Conservation (phyloP, 2,329 filamentous ascomycete genomes). For the Aspergillus quadricinctus region DNA sequence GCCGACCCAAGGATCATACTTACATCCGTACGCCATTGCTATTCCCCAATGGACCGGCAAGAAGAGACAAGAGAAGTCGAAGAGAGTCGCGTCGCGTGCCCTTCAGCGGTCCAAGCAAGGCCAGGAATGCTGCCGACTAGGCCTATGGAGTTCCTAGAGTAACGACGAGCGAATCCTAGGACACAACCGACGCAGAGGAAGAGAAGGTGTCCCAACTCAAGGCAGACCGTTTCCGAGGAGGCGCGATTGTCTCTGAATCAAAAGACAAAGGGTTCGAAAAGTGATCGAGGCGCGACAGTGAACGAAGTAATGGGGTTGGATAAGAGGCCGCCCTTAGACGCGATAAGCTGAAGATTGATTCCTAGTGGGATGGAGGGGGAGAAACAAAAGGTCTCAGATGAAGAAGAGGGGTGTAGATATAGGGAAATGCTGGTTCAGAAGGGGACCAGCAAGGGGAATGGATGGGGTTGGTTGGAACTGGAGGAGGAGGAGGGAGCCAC, state of each 20-base stretch:
- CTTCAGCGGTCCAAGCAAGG: slow-evolving; percentile 32
- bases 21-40: slow-evolving; percentile 37
- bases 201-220: slow-evolving; percentile 4
- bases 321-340: slow-evolving; percentile 14
- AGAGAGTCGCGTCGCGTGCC: slow-evolving; percentile 36
- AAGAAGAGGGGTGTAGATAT: slow-evolving; percentile 17
- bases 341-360: slow-evolving; percentile 10
- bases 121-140: slow-evolving; percentile 32
- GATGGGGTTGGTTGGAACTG: slow-evolving; percentile 9
- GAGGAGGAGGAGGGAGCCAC: slow-evolving; percentile 5
- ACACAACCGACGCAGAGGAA: background rate
- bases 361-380: slow-evolving; percentile 1
- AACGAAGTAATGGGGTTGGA: background rate
- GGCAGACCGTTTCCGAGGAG: slow-evolving; percentile 13
- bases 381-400: slow-evolving; percentile 15
- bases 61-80: slow-evolving; percentile 9
- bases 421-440: slow-evolving; percentile 9
- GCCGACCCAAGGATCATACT: slow-evolving; percentile 26
- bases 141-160: slow-evolving; percentile 34
- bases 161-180: slow-evolving; percentile 22
- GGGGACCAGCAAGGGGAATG: slow-evolving; percentile 17
- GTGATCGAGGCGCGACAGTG: slow-evolving; percentile 3
- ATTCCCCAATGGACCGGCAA: slow-evolving; percentile 21
- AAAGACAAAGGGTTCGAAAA: slow-evolving; percentile 7
- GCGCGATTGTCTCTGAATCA: slow-evolving; percentile 18